phyloP scores from a whole-genome alignment of 1,139 yeast genomes.

The Candida sanyaensis region DNA sequence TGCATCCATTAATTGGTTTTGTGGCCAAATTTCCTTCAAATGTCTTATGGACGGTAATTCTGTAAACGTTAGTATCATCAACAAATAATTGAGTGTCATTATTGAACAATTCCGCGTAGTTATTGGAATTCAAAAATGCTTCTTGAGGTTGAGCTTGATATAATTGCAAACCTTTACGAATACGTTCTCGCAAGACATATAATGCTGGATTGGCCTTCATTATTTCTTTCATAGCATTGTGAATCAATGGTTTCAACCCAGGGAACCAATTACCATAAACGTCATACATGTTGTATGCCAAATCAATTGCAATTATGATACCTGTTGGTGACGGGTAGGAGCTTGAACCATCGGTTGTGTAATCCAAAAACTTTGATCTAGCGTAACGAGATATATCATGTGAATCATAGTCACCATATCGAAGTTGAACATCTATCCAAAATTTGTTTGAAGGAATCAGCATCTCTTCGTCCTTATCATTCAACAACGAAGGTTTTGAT shows the following conservation, averaged over 20 bases:
- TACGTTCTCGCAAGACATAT: conserved; percentile 88
- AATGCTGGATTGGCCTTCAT: conserved; percentile 96
- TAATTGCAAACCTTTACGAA: conserved; percentile 89
- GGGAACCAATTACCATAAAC: conserved; percentile 98
- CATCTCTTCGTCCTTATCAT: conserved; percentile 57
- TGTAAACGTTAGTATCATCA: conserved; percentile 91
- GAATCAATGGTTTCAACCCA: conserved; percentile 86
- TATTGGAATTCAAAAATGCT: conserved; percentile 84
- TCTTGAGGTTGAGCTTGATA: conserved; percentile 95
- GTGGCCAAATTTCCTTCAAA: conserved; percentile 92
- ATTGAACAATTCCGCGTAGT: conserved; percentile 87
- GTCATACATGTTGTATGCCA: conserved; percentile 95
- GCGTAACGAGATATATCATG: conserved; percentile 96
- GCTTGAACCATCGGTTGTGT: conserved; percentile 83
- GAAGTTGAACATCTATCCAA: conserved; percentile 93
- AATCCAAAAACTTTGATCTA: conserved; percentile 88
- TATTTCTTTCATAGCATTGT: conserved; percentile 89
- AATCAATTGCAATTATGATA: conserved; percentile 83
- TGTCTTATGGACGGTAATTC: conserved; percentile 92
- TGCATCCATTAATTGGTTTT: conserved; percentile 91
- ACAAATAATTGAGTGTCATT: conserved; percentile 81
- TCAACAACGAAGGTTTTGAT: conserved; percentile 76
- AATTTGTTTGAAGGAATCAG: conserved; percentile 67
- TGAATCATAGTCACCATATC: conserved; percentile 97
- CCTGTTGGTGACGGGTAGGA: conserved; percentile 95